Evolutionary conservation across 768 basidiomycete genomes (phyloP).

Genomic region (Postia placenta): DNA sequence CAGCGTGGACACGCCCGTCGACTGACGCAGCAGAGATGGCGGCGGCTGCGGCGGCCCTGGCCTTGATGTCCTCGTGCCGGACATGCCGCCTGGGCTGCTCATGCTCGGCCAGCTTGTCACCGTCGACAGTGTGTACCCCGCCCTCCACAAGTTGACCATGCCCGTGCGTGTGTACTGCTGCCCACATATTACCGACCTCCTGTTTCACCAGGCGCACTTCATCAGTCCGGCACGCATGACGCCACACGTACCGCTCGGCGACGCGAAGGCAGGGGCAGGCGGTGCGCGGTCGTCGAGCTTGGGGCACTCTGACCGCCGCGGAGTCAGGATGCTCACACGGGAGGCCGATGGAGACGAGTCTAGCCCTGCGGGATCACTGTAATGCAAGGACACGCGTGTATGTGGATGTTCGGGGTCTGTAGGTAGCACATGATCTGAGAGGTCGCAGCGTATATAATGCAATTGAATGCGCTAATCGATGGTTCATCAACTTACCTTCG

Average conservation of each 20-base stretch:
- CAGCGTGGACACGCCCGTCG: conserved; percentile 70
- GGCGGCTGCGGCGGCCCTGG: conserved; percentile 41
- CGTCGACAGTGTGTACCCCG: conserved; percentile 62
- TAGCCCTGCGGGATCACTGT: no score
- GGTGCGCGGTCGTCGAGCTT: conserved; percentile 22
- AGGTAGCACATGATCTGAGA: no score
- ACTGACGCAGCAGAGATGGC: conserved; percentile 61
- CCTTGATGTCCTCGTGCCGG: conserved; percentile 83
- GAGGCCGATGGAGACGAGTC: no score
- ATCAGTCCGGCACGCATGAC: conserved; percentile 67
- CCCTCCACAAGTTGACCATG: conserved; percentile 77
- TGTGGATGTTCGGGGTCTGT: no score
- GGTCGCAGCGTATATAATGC: no score
- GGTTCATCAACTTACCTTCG: no score
- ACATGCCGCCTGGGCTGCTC: conserved; percentile 94
- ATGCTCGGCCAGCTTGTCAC: conserved; percentile 83
- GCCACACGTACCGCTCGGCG: conserved; percentile 39
- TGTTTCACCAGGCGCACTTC: conserved; percentile 83
- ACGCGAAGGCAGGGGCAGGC: conserved; percentile 1
- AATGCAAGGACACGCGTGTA: no score
- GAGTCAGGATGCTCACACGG: no score
- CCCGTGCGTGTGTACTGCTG: conserved; percentile 57
- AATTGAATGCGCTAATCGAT: no score
- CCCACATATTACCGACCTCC: conserved; percentile 70
- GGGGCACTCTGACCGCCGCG: no score